Conservation (phyloP, 306 rosid genomes). For the Prunus fruticosa region DNA sequence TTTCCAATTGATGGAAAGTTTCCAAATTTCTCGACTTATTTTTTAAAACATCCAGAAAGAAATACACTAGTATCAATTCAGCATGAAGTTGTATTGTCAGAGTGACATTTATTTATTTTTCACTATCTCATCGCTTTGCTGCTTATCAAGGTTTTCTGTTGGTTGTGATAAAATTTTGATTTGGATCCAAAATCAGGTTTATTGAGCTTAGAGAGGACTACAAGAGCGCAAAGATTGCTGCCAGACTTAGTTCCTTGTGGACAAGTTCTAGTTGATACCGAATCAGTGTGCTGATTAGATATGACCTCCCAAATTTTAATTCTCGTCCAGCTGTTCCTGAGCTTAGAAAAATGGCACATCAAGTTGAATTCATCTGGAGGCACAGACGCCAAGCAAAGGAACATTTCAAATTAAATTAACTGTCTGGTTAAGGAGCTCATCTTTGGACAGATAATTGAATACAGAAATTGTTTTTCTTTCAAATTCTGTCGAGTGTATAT, state of each 20-base stretch:
- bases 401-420: not conserved
- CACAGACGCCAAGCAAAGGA: constrained; percentile 10
- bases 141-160: not conserved
- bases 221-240: constrained; percentile 92
- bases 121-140: not conserved
- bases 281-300: constrained; percentile 18
- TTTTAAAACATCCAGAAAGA: not conserved
- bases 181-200: constrained; percentile 52
- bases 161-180: constrained; percentile 26
- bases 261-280: constrained; percentile 46
- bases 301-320: constrained; percentile 2
- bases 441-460: not conserved
- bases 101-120: not conserved
- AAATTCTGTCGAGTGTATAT: constrained; percentile 30
- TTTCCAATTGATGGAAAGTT: not conserved
- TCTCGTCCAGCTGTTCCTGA: constrained; percentile 17
- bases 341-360: constrained; percentile 18
- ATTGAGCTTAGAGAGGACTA: constrained; percentile 95
- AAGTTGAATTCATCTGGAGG: constrained; percentile 28
- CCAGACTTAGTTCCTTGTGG: constrained; percentile 86
- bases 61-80: not conserved
- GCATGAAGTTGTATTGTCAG: not conserved
- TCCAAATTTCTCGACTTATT: not conserved
- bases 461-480: constrained; percentile 6
- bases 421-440: not conserved